Percentiles rank a stretch among this genome's conserved stretches.
Evolutionary conservation across 495 filamentous ascomycete genomes (phyloP).

Genomic region (Ascobolus immersus): DNA sequence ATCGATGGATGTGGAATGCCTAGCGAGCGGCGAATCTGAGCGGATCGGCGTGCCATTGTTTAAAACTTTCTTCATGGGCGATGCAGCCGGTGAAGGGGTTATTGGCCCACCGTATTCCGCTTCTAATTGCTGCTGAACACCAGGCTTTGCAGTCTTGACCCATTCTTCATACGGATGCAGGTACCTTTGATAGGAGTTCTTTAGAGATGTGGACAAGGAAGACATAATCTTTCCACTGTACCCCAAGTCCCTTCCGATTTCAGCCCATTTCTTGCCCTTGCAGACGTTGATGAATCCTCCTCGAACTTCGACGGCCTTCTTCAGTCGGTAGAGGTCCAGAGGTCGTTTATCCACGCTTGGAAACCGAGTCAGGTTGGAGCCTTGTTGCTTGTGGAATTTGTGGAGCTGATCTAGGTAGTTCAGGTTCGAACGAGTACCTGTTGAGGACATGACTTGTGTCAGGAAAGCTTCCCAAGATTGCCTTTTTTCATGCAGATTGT

Average conservation of each 20-base stretch:
- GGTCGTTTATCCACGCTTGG: constrained; percentile 96
- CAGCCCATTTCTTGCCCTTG: constrained; percentile 96
- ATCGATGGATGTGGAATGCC: not conserved
- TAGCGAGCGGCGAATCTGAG: not conserved
- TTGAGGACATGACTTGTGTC: constrained; percentile 6
- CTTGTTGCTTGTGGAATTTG: constrained; percentile 94
- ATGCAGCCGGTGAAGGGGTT: constrained; percentile 72
- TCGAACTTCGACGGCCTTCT: constrained; percentile 81
- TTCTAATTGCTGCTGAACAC: constrained; percentile 89
- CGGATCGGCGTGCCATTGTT: not conserved
- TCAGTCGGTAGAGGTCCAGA: constrained; percentile 80
- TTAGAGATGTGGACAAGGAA: constrained; percentile 91
- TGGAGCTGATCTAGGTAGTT: constrained; percentile 85
- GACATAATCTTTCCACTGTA: constrained; percentile 99
- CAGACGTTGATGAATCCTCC: constrained; percentile 91
- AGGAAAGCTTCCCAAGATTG: too few relatives aligned
- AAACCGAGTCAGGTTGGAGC: constrained; percentile 74
- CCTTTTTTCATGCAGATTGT: constrained; percentile 1
- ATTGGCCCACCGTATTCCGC: constrained; percentile 78
- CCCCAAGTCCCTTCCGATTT: constrained; percentile 86
- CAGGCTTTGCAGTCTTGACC: constrained; percentile 69
- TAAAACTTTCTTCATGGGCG: constrained; percentile 50
- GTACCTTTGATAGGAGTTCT: constrained; percentile 94
- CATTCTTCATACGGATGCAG: constrained; percentile 94
- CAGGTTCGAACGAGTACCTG: constrained; percentile 81